Evolutionary conservation across 805 yeast genomes (phyloP), one percentile per base, ranked within the genome.

Genomic region (Debaryomyces prosopidis): DNA sequence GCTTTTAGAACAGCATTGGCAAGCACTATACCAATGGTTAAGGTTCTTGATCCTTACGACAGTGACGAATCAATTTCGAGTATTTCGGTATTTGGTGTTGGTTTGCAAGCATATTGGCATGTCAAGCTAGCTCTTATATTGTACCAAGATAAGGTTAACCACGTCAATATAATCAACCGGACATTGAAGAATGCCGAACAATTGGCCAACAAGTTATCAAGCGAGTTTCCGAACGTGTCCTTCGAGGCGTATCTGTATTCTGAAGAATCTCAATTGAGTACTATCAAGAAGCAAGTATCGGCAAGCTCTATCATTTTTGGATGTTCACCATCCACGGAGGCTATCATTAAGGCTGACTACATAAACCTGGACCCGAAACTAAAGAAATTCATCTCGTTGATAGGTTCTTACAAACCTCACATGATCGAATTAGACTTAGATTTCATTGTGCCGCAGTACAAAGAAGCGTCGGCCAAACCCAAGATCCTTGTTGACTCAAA

Each of bases 1-100:
- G 89, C 85, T 0, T 81, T 83, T 50, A 70, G 89, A 56, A 84
- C 89, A 3, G 87, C 87, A 0, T 64, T 84, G 44, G 79, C 81
- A 20, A 74, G 81, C 20, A 68, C 76, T 5, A 57, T 81, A 15
- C 79, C 80, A 0, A 55, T 82, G 45, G 63, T 60, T 10, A 73
- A 71, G 46, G 52, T 59, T 0, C 47, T 61, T 3, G 45, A 35
- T 20, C 48, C 49, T 1, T 57, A 63, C 28, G 55, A 52, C 5
- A 58, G 66, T 3, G 41, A 60, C 7, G 49, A 65, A 15, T n/a
- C 32, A 28, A 42, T 33, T 5, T 62, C 65, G 0, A 61, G 57
- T 28, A 28, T 69, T 35, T 52, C 67, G 20, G 79, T 76, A 12
- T 80, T 78, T 56, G 89, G 89, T 1, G 78, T 79, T 23, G 89